These are phyloP conservation scores for Yamadazyma kitorensis DNA, from an alignment of 805 yeast genomes.

Conservation along the genomic window DNA sequence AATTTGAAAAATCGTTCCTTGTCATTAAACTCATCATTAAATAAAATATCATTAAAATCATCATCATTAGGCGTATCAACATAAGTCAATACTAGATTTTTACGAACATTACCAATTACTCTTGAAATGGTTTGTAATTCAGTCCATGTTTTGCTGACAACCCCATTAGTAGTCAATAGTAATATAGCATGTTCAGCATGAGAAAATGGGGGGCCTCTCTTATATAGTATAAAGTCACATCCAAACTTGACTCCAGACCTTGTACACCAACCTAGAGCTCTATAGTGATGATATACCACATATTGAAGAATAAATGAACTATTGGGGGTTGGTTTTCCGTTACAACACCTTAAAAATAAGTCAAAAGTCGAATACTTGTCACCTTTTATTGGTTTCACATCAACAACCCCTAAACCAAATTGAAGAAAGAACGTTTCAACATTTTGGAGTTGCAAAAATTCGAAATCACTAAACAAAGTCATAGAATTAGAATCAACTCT, in stretches of 20 bases:
- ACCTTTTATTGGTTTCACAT: slow-evolving; percentile 26
- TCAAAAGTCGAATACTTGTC: neutral
- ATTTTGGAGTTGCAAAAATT: slow-evolving; percentile 67
- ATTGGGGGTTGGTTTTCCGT: slow-evolving; percentile 4
- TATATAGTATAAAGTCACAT: slow-evolving; percentile 76
- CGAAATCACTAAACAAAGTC: slow-evolving; percentile 27
- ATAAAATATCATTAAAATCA: slow-evolving; percentile 19
- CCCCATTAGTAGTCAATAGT: slow-evolving; percentile 34
- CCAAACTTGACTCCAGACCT: slow-evolving; percentile 92
- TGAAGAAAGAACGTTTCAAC: slow-evolving; percentile 71
- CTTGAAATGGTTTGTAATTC: slow-evolving; percentile 62
- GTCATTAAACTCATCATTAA: slow-evolving; percentile 12
- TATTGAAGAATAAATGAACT: slow-evolving; percentile 52
- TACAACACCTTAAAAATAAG: slow-evolving; percentile 2
- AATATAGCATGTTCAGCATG: slow-evolving; percentile 86
- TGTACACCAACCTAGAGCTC: slow-evolving; percentile 93
- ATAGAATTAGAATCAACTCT: slow-evolving; percentile 7
- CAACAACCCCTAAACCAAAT: slow-evolving; percentile 52
- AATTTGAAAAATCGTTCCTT: slow-evolving; percentile 22
- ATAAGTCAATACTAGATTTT: slow-evolving; percentile 66
- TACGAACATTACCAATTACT: slow-evolving; percentile 84
- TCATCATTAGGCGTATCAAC: slow-evolving; percentile 53
- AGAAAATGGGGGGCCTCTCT: slow-evolving; percentile 90
- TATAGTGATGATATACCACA: slow-evolving; percentile 79
- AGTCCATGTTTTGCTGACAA: slow-evolving; percentile 53